A percentile compares a stretch with the other conserved stretches of the same genome.
Conservation (phyloP, 345 rosid genomes). For the Trapa incisa region DNA sequence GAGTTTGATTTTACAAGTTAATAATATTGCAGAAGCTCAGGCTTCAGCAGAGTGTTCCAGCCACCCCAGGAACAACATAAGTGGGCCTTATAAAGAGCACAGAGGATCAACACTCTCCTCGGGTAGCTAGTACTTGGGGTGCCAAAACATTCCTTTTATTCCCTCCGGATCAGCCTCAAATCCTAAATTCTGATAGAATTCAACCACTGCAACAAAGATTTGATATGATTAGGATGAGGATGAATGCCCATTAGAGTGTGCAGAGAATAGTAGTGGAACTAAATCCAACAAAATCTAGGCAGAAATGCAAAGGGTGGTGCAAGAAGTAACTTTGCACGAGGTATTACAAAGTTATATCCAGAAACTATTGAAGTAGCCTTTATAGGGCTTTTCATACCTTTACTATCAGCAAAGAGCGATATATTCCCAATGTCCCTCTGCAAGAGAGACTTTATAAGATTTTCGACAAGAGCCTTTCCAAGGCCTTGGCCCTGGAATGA, state of each 20-base stretch:
- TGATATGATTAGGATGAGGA: not conserved
- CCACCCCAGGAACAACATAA: not conserved
- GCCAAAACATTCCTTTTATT: conserved; percentile 97
- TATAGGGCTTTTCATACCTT: conserved; percentile 34
- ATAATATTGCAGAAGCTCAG: not conserved
- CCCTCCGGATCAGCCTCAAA: conserved; percentile 97
- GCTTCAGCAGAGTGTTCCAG: not conserved
- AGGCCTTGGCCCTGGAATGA: conserved; percentile 74
- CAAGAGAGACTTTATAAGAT: conserved; percentile 69
- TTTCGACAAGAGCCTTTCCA: conserved; percentile 87
- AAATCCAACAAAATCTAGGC: not conserved
- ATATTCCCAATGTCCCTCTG: conserved; percentile 91
- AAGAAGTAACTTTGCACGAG: not conserved
- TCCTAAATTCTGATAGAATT: conserved; percentile 82
- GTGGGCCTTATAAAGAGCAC: not conserved
- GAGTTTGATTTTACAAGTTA: not conserved
- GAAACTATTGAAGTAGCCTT: no score
- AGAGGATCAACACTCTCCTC: not conserved
- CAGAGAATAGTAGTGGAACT: not conserved
- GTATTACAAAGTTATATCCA: not conserved
- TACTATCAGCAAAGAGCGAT: conserved; percentile 93
- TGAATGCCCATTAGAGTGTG: not conserved
- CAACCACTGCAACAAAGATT: conserved; percentile 52
- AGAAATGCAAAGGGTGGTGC: not conserved
- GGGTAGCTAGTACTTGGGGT: conserved; percentile 41